A percentile compares a stretch with the other conserved stretches of the same genome.
Evolutionary conservation across 805 yeast species (phyloP).

Genomic region (Ogataea philodendri): DNA sequence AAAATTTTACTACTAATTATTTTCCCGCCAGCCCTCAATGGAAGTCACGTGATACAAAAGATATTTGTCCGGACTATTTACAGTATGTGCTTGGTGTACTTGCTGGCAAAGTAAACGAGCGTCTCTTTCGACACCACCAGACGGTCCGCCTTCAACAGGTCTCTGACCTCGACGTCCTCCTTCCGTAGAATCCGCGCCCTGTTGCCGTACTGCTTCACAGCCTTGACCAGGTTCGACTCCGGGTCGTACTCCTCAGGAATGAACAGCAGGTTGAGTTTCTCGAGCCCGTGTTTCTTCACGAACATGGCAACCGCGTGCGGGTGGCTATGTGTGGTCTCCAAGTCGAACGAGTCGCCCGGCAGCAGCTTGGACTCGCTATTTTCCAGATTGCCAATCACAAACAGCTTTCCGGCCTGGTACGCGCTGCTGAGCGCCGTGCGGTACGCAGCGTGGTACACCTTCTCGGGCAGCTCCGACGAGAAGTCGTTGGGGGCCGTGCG

Average conservation of each 20-base stretch:
- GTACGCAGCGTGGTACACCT: conserved; percentile 72
- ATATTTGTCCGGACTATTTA: conserved; percentile 6
- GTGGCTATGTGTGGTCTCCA: conserved; percentile 31
- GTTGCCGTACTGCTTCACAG: conserved; percentile 47
- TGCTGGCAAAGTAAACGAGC: conserved; percentile 50
- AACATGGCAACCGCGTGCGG: conserved; percentile 36
- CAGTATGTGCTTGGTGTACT: conserved; percentile 23
- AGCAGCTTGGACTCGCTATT: conserved; percentile 28
- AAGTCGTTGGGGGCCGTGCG: conserved; percentile 88
- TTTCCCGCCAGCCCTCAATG: conserved; percentile 1
- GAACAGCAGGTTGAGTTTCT: conserved; percentile 59
- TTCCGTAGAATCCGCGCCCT: conserved; percentile 66
- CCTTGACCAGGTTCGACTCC: conserved; percentile 54
- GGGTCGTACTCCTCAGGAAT: conserved; percentile 49
- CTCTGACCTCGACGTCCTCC: conserved; percentile 81
- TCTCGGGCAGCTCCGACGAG: conserved; percentile 70
- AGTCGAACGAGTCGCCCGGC: conserved; percentile 28
- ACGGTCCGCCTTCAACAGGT: conserved; percentile 74
- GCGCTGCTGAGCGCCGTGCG: conserved; percentile 80
- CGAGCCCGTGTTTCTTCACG: conserved; percentile 46
- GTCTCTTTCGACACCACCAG: conserved; percentile 72
- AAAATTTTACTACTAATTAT: conserved; percentile 6
- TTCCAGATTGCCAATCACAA: conserved; percentile 54
- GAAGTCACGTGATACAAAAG: conserved; percentile 8
- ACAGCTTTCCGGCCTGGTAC: conserved; percentile 71